These are phyloP conservation scores for Sporothrix globosa DNA, from an alignment of 2,329 filamentous ascomycete genomes.

Conservation along the genomic window DNA sequence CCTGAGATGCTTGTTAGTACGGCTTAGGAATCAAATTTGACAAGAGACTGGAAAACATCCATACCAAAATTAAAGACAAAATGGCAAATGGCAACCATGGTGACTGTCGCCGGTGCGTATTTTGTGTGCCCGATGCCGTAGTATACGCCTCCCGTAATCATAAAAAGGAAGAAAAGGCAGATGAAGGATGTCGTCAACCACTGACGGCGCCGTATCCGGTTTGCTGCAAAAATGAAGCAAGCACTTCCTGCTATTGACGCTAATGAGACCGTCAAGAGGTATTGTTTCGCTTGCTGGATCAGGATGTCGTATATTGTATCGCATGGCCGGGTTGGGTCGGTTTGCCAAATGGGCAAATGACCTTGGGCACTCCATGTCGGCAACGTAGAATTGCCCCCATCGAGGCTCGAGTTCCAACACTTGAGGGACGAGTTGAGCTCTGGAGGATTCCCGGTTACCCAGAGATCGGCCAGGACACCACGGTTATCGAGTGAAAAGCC, in stretches of 20 bases:
- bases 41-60: slow-evolving; percentile 26
- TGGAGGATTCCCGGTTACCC: slow-evolving; percentile 45
- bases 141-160: slow-evolving; percentile 56
- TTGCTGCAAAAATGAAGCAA: slow-evolving; percentile 54
- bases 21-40: not conserved
- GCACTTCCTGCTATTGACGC: slow-evolving; percentile 56
- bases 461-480: slow-evolving; percentile 49
- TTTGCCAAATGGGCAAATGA: slow-evolving; percentile 53
- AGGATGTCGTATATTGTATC: slow-evolving; percentile 57
- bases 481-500: slow-evolving; percentile 57
- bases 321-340: slow-evolving; percentile 53
- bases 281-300: slow-evolving; percentile 57
- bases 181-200: slow-evolving; percentile 57
- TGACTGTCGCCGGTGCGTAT: slow-evolving; percentile 52
- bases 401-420: slow-evolving; percentile 54
- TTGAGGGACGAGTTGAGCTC: slow-evolving; percentile 46
- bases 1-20: slow-evolving; percentile 40
- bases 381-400: slow-evolving; percentile 50
- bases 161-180: slow-evolving; percentile 51
- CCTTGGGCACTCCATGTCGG: slow-evolving; percentile 48
- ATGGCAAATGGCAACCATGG: slow-evolving; percentile 57
- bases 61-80: slow-evolving; percentile 60
- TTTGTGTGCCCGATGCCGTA: slow-evolving; percentile 51
- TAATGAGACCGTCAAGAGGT: slow-evolving; percentile 56
- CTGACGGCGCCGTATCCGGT: slow-evolving; percentile 52